phyloP scores from a whole-genome alignment of 1,139 yeast genomes.

The Magnusiomyces ingens region DNA sequence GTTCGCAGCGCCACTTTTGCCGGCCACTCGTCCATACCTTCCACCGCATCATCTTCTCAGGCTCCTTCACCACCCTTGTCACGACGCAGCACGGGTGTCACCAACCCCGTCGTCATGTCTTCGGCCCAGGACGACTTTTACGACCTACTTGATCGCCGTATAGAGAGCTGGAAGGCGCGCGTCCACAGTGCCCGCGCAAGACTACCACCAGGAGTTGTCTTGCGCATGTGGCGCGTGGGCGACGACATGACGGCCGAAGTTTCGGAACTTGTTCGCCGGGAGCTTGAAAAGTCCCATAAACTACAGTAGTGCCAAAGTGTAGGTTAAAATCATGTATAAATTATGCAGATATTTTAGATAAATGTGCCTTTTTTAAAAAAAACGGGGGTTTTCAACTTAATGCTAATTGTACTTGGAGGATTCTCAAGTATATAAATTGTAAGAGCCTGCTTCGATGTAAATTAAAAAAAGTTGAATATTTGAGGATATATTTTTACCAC shows the following conservation, averaged over 20 bases:
- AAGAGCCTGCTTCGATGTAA: too few relatives aligned
- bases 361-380: too few relatives aligned
- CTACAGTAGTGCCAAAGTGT: too few relatives aligned
- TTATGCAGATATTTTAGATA: too few relatives aligned
- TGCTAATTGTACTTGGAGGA: too few relatives aligned
- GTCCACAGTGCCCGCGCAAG: conserved; percentile 32
- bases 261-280: conserved; percentile 6
- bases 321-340: too few relatives aligned
- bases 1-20: conserved; percentile 7
- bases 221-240: conserved; percentile 35
- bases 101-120: conserved; percentile 18
- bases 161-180: conserved; percentile 41
- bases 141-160: conserved; percentile 34
- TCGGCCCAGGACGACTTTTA: conserved; percentile 27
- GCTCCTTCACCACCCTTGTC: conserved; percentile 11
- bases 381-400: too few relatives aligned
- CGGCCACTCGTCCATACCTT: too few relatives aligned
- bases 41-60: conserved; percentile 13
- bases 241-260: conserved; percentile 29
- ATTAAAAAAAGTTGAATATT: too few relatives aligned
- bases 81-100: conserved; percentile 3
- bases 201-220: conserved; percentile 28
- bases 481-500: too few relatives aligned
- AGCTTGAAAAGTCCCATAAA: neutral
- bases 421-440: too few relatives aligned